phyloP scores from a whole-genome alignment of 2,329 filamentous ascomycete genomes.

The Colletotrichum eremochloae region DNA sequence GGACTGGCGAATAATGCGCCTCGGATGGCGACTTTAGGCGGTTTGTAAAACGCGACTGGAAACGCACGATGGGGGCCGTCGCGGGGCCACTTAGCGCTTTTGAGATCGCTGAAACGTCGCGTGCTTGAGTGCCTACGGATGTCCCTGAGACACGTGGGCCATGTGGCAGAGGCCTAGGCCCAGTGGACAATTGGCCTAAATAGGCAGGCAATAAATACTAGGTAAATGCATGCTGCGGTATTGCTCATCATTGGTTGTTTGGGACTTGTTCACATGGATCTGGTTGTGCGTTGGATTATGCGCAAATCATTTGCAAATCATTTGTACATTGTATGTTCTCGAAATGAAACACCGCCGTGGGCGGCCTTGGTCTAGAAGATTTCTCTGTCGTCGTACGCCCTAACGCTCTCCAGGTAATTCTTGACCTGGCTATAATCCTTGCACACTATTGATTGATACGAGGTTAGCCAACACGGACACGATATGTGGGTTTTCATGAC shows the following conservation, averaged over 20 bases:
- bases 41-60: constrained; percentile 36
- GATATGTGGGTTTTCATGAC: too few species aligned
- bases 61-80: constrained; percentile 6
- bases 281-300: too few species aligned
- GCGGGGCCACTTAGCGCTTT: too few species aligned
- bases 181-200: too few species aligned
- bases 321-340: background rate
- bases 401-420: constrained; percentile 58
- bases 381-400: constrained; percentile 59
- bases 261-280: background rate
- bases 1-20: constrained; percentile 28
- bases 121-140: too few species aligned
- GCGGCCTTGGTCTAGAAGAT: constrained; percentile 51
- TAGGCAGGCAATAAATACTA: too few species aligned
- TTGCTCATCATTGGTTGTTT: background rate
- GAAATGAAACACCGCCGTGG: constrained; percentile 6
- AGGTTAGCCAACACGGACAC: constrained; percentile 9
- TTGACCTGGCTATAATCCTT: constrained; percentile 58
- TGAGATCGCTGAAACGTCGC: too few species aligned
- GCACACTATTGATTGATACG: constrained; percentile 51
- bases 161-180: too few species aligned
- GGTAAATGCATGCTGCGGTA: too few species aligned
- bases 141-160: too few species aligned
- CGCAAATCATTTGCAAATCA: too few species aligned
- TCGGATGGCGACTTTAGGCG: constrained; percentile 20